Evolutionary conservation across 306 rosid species (phyloP).

Genomic region (Casuarina cunninghamiana): DNA sequence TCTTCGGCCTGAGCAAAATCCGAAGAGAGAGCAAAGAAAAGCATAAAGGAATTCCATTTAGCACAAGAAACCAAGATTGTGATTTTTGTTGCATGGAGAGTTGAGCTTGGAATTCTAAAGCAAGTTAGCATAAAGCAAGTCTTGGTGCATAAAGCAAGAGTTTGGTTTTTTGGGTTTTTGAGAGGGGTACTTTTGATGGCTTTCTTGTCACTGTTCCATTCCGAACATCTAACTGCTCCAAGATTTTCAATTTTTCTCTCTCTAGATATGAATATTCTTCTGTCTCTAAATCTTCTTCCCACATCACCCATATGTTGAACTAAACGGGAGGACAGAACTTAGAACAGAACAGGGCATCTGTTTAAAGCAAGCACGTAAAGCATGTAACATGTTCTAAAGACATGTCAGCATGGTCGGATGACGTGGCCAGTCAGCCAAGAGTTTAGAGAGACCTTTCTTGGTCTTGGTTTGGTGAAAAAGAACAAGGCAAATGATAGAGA

Average conservation of each 20-base stretch:
- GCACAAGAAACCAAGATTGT: constrained; percentile 60
- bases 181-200: constrained; percentile 46
- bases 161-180: constrained; percentile 21
- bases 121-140: constrained; percentile 44
- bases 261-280: neutral
- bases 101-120: constrained; percentile 80
- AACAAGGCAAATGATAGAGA: constrained; percentile 53
- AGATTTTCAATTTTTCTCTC: neutral
- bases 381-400: constrained; percentile 20
- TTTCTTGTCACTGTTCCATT: constrained; percentile 29
- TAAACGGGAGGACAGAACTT: no score
- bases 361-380: constrained; percentile 12
- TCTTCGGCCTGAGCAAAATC: constrained; percentile 31
- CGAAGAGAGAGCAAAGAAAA: constrained; percentile 49
- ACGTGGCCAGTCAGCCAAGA: constrained; percentile 39
- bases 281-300: neutral
- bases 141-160: constrained; percentile 42
- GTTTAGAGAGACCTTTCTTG: constrained; percentile 26
- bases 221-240: neutral
- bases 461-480: constrained; percentile 63
- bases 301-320: no score
- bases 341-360: neutral
- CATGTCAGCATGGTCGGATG: constrained; percentile 45
- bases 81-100: constrained; percentile 47
- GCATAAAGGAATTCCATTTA: constrained; percentile 68